Evolutionary conservation across 345 rosid genomes (phyloP), one percentile per base, ranked within the genome.

Genomic region (Sisymbrium irio): DNA sequence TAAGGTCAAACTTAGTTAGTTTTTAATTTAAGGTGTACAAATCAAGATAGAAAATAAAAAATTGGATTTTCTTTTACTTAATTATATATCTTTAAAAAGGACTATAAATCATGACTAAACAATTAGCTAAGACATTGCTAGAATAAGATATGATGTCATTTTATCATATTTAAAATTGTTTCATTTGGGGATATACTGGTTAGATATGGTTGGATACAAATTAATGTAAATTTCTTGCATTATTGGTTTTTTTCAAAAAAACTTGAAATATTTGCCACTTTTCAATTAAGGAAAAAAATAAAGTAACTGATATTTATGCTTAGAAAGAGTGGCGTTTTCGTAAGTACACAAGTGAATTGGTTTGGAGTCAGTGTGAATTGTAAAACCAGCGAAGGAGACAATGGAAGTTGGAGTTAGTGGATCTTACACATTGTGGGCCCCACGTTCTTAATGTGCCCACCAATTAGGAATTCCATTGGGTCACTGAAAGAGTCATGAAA

Each of bases 361-460:
- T 63, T 58, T 45, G 70, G 44, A 14, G 14, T 39, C 35, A 19
- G 33, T n/a, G 62, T 51, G 10, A 51, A 62, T 19, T 51, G 55
- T 40, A 30, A 28, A 50, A 40, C 2, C 5, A 35, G 37, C 39
- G 39, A 46, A 44, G 32, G 54, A 28, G 45, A 44, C 22, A 45
- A 27, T 30, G 3, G 0, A 45, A 18, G 25, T 35, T 5, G n/a
- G 17, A 4, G 19, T 46, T 47, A 49, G 60, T 73, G 77, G 71
- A 45, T 37, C 15, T 65, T 64, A 3, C 46, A 7, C 39, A n/a
- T 3, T 33, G 33, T 42, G 44, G 75, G 35, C 1, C 54, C 62
- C 62, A 62, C 62, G 49, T 47, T 62, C 46, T 15, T 19, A 32
- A 30, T 63, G 55, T 46, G 42, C 27, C 32, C 62, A 53, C 69